Evolutionary conservation across 2,329 filamentous ascomycete genomes (phyloP), one percentile per base, ranked within the genome.

Genomic region (Arthrobotrys conoides): DNA sequence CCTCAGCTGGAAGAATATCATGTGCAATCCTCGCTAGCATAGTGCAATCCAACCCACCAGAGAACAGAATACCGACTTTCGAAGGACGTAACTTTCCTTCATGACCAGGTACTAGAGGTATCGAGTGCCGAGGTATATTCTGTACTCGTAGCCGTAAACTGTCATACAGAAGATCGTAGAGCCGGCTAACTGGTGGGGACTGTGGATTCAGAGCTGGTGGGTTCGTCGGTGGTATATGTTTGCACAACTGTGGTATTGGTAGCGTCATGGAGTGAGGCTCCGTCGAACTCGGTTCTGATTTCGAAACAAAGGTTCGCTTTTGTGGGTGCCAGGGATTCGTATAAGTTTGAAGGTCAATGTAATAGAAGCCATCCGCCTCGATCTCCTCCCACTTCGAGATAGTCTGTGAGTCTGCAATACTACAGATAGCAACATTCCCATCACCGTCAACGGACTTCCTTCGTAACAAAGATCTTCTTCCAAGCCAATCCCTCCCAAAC

Each of bases 1-100:
- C 91, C 3, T 87, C 84, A 0, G 83, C 14, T 0, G 92, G 92
- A 1, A 98, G 83, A 1, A 96, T 84, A 12, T 97, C 91, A 83
- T 97, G 92, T 10, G 89, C 87, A 24, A 98, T 85, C 51, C 94
- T 89, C 22, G 95, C 95, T 61, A 99, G 87, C 0, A 97, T 87
- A 0, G 94, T 95, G 83, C 96, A 98, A 84, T 99, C 96, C 5
- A 99, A 88, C 0, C 96, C 96, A 1, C 96, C 96, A 0, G 96
- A 99, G 84, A 98, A 99, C 0, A 99, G 86, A 0, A 99, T 87
- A 0, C 93, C 94, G 14, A 97, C 84, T 69, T 88, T 88, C 6
- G 75, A 78, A 38, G 75, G 18, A 88, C 86, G 76, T 20, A 80
- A 63, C 22, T 51, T 67, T 6, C 80, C 65, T 10, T 61, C 69